Evolutionary conservation across 225 moss, liverwort and hornwort genomes (phyloP), one percentile per base, ranked within the genome.

Genomic region (Marchantia polymorpha): DNA sequence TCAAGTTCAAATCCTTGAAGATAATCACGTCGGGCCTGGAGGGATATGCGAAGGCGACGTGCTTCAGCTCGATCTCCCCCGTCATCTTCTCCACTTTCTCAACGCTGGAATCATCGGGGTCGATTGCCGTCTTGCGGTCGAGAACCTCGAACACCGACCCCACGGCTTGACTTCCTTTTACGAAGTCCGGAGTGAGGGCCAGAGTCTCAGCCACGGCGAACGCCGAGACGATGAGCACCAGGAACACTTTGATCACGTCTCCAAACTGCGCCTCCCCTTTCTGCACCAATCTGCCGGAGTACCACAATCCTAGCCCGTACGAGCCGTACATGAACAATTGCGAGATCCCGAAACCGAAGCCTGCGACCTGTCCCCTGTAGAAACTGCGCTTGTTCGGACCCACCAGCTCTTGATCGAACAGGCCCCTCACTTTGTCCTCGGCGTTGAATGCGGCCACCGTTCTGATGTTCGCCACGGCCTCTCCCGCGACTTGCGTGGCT

Each of bases 401-500:
- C 7, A 31, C 23, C 17, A 86, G 53, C 67, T 81, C 82, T 14
- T 47, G 14, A 19, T 69, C 55, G 55, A 77, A 81, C 52, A 83
- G 58, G 13, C 20, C 64, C 64, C 78, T 61, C 48, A 88, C 66
- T 79, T 83, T 88, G 13, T 76, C 65, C 49, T 88, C 81, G 7
- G 88, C 81, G 48, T 53, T 81, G 68, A 85, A 88, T 26, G 88
- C 88, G 22, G 88, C 83, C 46, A 85, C 83, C 7, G 85, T 85
- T 51, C 83, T 63, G 66, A 88, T 83, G 66, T 85, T 83, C 10
- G 73, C 30, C 31, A 83, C 88, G 3, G 88, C 85, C 54, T 88
- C 88, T 69, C 77, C 85, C 20, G 88, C 83, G 7, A 88, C 81
- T 61, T 78, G 79, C 19, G 72, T 82, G 50, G 87, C 87, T 73